Percentiles rank a stretch among this genome's conserved stretches.
These are phyloP conservation scores for Lachnellula willkommii DNA, from an alignment of 2,329 filamentous ascomycete species.

Conservation along the genomic window DNA sequence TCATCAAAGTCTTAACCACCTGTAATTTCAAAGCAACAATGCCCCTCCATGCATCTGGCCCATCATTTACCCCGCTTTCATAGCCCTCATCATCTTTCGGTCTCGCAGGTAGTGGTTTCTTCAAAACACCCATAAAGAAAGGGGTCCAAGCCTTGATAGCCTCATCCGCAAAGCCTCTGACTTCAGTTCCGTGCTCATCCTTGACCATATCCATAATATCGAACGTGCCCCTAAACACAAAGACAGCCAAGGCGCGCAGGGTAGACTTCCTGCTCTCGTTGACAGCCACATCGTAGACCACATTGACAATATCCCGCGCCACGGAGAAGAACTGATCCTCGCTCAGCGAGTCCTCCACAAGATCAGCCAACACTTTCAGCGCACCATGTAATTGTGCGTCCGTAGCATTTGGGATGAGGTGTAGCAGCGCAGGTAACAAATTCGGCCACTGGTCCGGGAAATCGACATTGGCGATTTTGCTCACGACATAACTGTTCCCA, in stretches of 20 bases:
- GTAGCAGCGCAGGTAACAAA: conserved; percentile 74
- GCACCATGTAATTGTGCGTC: conserved; percentile 84
- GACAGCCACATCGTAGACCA: conserved; percentile 75
- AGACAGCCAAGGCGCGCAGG: conserved; percentile 78
- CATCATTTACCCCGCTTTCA: conserved; percentile 43
- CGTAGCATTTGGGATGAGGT: conserved; percentile 67
- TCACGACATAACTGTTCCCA: conserved; percentile 61
- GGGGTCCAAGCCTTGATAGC: conserved; percentile 79
- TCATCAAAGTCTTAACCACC: conserved; percentile 88
- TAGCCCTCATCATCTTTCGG: conserved; percentile 52
- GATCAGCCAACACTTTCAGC: conserved; percentile 77
- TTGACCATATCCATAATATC: conserved; percentile 96
- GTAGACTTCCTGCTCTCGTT: conserved; percentile 68
- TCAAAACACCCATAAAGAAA: conserved; percentile 78
- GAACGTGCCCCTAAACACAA: conserved; percentile 86
- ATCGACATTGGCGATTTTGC: conserved; percentile 89
- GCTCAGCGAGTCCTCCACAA: conserved; percentile 89
- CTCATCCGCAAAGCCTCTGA: conserved; percentile 85
- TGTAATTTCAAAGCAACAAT: conserved; percentile 84
- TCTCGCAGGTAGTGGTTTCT: conserved; percentile 61
- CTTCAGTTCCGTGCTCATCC: conserved; percentile 81
- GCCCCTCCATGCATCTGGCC: conserved; percentile 70
- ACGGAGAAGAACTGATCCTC: conserved; percentile 94
- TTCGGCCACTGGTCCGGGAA: conserved; percentile 95
- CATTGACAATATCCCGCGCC: conserved; percentile 77